Conservation (phyloP, 257 asterid genomes). For the Solanum lycopersicoides region DNA sequence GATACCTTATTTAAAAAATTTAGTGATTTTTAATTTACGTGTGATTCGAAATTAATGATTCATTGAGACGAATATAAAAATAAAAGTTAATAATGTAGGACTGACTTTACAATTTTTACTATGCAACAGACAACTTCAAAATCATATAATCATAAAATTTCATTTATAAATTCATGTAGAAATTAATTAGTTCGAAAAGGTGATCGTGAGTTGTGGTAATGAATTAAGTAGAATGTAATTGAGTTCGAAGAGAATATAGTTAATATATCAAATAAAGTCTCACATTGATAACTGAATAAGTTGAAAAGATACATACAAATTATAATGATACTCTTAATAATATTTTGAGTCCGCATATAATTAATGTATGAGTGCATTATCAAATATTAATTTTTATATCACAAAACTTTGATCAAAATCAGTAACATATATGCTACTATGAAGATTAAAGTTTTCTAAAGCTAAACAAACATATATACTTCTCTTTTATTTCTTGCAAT, state of each 20-base stretch:
- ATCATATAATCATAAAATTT: too few relatives aligned
- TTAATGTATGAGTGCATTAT: not conserved
- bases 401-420: not conserved
- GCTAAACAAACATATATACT: not conserved
- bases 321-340: not conserved
- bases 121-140: too few relatives aligned
- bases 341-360: not conserved
- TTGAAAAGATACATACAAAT: too few relatives aligned
- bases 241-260: not conserved
- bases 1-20: not conserved
- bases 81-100: too few relatives aligned
- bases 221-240: not conserved
- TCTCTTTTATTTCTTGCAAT: not conserved
- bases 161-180: not conserved
- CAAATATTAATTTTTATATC: not conserved
- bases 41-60: not conserved
- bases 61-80: accelerated
- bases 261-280: too few relatives aligned
- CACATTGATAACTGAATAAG: too few relatives aligned
- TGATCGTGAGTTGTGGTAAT: not conserved
- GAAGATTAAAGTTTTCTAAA: not conserved
- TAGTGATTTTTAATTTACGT: not conserved
- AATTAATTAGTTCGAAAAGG: not conserved
- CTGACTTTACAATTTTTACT: not conserved
- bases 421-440: not conserved